These are phyloP conservation scores for Bothriochloa decipiens DNA, from an alignment of 176 grass and related monocot species.

Conservation along the genomic window DNA sequence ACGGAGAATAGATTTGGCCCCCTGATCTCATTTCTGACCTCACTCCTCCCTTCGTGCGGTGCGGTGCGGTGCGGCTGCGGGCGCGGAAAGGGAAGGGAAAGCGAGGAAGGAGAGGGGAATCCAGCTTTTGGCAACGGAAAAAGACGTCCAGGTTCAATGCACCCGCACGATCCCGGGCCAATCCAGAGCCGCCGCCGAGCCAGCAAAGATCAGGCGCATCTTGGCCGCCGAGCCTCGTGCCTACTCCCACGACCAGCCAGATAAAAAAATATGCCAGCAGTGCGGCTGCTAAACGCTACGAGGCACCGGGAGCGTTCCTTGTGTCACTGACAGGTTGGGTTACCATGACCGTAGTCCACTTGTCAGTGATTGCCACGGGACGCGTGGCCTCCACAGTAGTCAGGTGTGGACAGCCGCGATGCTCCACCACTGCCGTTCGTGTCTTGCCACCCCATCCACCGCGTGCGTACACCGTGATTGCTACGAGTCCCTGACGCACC, in stretches of 20 bases:
- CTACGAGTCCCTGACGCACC: rapidly evolving
- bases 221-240: slow-evolving; percentile 22
- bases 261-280: neutral
- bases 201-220: slow-evolving; percentile 10
- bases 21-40: slow-evolving; percentile 55
- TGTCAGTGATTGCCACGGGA: rapidly evolving
- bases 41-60: neutral
- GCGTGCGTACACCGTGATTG: neutral
- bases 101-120: slow-evolving; percentile 21
- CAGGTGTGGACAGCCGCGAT: slow-evolving; percentile 13
- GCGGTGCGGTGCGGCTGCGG: slow-evolving; percentile 15
- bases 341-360: rapidly evolving
- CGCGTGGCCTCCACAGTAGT: slow-evolving; percentile 44
- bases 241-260: neutral
- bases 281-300: neutral
- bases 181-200: slow-evolving; percentile 5
- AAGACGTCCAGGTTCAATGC: slow-evolving; percentile 61
- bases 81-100: neutral
- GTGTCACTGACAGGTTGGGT: neutral
- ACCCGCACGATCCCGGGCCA: slow-evolving; percentile 30
- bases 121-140: slow-evolving; percentile 35
- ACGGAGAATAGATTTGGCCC: neutral
- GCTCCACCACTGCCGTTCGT: slow-evolving; percentile 3
- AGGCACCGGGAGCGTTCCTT: rapidly evolving
- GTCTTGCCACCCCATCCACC: neutral